Percentiles rank a stretch among this genome's conserved stretches.
Evolutionary conservation across 768 basidiomycete genomes (phyloP).

Genomic region (Mycena alexandri): DNA sequence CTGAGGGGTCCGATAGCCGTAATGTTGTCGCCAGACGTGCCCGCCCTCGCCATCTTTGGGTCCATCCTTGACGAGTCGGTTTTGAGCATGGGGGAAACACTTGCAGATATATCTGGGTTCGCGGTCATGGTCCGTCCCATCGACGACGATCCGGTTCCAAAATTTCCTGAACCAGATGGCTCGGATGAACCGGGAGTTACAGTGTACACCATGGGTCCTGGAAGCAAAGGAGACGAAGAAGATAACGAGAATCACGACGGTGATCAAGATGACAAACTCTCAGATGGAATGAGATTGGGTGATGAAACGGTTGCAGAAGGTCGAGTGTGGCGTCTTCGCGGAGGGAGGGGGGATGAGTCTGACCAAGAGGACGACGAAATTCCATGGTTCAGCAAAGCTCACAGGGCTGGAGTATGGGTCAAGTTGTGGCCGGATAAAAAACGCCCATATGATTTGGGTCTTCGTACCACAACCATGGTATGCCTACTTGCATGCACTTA

Average conservation of each 20-base stretch:
- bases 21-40: conserved; percentile 15
- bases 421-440: conserved; percentile 21
- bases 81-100: neutral
- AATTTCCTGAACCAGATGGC: neutral
- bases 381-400: conserved; percentile 21
- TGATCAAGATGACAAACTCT: neutral
- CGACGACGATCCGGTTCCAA: conserved; percentile 2
- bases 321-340: conserved; percentile 14
- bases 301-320: neutral
- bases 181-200: neutral
- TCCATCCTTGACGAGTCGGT: conserved; percentile 9
- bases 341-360: conserved; percentile 20
- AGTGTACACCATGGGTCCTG: neutral
- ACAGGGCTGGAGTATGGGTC: conserved; percentile 5
- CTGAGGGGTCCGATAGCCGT: conserved; percentile 12
- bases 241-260: neutral
- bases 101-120: conserved; percentile 11
- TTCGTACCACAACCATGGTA: conserved; percentile 7
- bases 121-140: conserved; percentile 9
- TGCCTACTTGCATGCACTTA: neutral
- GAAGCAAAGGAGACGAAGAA: neutral
- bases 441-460: conserved; percentile 2
- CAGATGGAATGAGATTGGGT: too few relatives aligned
- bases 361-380: neutral
- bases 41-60: conserved; percentile 18